phyloP scores from a whole-genome alignment of 2,329 filamentous ascomycete genomes.

The Plenodomus lindquistii region DNA sequence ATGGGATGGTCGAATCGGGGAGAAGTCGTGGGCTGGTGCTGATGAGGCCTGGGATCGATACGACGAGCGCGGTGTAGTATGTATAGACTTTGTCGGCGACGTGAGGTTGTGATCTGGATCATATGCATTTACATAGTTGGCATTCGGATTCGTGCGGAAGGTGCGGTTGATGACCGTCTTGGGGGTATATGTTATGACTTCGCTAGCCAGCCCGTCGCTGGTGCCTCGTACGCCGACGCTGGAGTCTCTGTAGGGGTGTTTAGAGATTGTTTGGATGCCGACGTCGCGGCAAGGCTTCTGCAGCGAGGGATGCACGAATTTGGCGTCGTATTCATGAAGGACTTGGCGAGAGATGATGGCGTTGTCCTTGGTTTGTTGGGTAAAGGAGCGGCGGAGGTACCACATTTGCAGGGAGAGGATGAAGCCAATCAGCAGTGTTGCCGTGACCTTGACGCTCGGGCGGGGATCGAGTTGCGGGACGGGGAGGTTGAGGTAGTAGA shows the following conservation, averaged over 20 bases:
- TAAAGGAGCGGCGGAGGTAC: slow-evolving; percentile 72
- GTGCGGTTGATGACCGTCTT: slow-evolving; percentile 67
- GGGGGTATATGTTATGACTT: slow-evolving; percentile 66
- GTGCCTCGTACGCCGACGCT: slow-evolving; percentile 45
- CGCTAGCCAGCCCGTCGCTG: slow-evolving; percentile 49
- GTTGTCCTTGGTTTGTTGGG: slow-evolving; percentile 83
- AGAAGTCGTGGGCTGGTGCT: slow-evolving; percentile 47
- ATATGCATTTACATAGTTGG: slow-evolving; percentile 73
- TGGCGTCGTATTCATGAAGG: slow-evolving; percentile 91
- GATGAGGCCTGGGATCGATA: slow-evolving; percentile 45
- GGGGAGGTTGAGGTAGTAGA: slow-evolving; percentile 88
- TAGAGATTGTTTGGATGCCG: slow-evolving; percentile 70
- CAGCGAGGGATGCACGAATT: slow-evolving; percentile 90
- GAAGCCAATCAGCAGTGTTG: slow-evolving; percentile 73
- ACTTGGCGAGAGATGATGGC: slow-evolving; percentile 88
- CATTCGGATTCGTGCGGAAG: slow-evolving; percentile 82
- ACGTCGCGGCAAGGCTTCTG: slow-evolving; percentile 79
- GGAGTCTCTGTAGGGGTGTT: slow-evolving; percentile 38
- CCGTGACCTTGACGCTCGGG: slow-evolving; percentile 84
- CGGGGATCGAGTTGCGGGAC: slow-evolving; percentile 73
- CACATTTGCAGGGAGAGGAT: slow-evolving; percentile 78
- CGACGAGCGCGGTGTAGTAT: slow-evolving; percentile 34
- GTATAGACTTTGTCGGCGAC: slow-evolving; percentile 19
- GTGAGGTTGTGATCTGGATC: slow-evolving; percentile 62
- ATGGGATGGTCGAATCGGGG: slow-evolving; percentile 51